These are phyloP conservation scores for Nicotiana paniculata DNA, from an alignment of 257 asterid genomes.

Conservation along the genomic window DNA sequence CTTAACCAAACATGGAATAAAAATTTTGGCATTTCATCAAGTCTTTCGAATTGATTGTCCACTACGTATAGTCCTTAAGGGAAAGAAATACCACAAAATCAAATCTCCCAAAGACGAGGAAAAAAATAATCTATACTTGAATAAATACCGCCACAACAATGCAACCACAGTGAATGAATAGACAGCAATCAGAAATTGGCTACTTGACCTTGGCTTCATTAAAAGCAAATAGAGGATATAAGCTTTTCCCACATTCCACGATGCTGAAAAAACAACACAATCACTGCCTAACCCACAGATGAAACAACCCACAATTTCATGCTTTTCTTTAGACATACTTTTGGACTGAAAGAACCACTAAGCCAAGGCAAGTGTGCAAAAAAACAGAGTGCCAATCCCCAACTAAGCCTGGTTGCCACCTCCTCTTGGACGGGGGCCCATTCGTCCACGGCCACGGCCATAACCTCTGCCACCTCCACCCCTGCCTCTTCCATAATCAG, in stretches of 20 bases:
- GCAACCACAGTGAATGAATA: conserved; percentile 10
- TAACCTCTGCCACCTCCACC: conserved; percentile 59
- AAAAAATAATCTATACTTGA: background rate
- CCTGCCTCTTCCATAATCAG: conserved; percentile 72
- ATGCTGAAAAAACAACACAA: conserved; percentile 8
- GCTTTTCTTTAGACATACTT: conserved; percentile 12
- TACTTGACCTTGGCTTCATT: conserved; percentile 20
- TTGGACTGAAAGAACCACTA: conserved; percentile 3
- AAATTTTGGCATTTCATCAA: background rate
- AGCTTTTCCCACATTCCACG: conserved; percentile 10
- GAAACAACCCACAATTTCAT: conserved; percentile 12
- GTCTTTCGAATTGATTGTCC: background rate
- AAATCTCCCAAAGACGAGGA: background rate
- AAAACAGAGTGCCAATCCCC: conserved; percentile 10
- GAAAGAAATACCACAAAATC: background rate
- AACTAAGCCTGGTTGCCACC: conserved; percentile 52
- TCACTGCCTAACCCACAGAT: conserved; percentile 13
- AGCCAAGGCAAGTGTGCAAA: conserved; percentile 23
- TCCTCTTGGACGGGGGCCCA: conserved; percentile 43
- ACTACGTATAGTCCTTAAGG: background rate
- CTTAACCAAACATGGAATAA: background rate
- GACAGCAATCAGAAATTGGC: conserved; percentile 13
- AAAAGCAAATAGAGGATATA: conserved; percentile 3
- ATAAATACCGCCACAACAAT: conserved; percentile 15
- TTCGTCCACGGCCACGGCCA: conserved; percentile 49